Conservation (phyloP, 495 filamentous ascomycete species). For the Xylaria cubensis region DNA sequence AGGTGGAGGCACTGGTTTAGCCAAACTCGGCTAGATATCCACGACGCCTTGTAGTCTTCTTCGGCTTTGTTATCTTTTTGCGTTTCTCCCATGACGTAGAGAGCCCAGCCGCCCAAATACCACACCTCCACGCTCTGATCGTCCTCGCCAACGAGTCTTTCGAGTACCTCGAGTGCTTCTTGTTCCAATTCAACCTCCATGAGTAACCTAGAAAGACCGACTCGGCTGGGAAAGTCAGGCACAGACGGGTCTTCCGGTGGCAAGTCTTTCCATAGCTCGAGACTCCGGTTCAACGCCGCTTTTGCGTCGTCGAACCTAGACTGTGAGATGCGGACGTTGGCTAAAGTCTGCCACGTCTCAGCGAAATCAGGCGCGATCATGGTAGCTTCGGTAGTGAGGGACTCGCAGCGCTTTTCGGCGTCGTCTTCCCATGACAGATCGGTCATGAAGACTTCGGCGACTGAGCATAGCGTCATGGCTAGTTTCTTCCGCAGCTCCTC, state of each 20-base stretch:
- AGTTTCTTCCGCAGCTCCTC: conserved; percentile 79
- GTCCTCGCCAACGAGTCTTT: conserved; percentile 82
- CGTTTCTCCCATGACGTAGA: conserved; percentile 79
- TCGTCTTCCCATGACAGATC: conserved; percentile 92
- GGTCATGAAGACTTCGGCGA: conserved; percentile 97
- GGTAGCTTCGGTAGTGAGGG: conserved; percentile 84
- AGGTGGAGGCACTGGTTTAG: conserved; percentile 65
- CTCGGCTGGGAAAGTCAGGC: conserved; percentile 81
- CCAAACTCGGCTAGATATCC: conserved; percentile 67
- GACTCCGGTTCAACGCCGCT: conserved; percentile 75
- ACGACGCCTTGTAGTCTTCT: conserved; percentile 53
- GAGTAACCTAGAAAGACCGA: conserved; percentile 81
- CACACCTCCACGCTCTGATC: conserved; percentile 93
- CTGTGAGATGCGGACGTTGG: conserved; percentile 92
- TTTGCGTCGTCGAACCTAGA: conserved; percentile 74
- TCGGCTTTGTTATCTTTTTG: conserved; percentile 49
- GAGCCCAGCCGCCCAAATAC: conserved; percentile 95
- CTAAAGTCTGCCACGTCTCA: conserved; percentile 91
- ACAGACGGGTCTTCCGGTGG: conserved; percentile 67
- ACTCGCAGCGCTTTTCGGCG: conserved; percentile 84
- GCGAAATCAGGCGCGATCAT: conserved; percentile 73
- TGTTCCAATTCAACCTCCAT: conserved; percentile 90
- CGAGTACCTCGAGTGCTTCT: conserved; percentile 83
- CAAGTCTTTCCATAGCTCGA: conserved; percentile 79
- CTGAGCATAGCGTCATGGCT: conserved; percentile 84